Conservation (phyloP, 805 yeast genomes). For the Myxozyma sirexii region DNA sequence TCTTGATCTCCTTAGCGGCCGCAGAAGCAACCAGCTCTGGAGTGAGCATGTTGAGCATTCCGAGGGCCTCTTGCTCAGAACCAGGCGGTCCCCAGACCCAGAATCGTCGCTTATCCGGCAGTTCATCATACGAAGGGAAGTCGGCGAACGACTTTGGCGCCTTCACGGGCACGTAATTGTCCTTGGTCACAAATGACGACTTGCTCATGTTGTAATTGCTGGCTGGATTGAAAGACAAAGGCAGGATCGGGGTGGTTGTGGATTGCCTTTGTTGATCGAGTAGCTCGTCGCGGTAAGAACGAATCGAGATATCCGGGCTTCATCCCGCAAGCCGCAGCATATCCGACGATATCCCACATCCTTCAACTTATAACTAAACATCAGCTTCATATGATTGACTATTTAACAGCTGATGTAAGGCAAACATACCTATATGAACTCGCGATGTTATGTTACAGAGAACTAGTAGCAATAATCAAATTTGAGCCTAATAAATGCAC, state of each 20-base stretch:
- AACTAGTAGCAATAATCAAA: no score
- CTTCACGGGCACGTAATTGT: conserved; percentile 9
- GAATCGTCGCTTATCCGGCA: conserved; percentile 36
- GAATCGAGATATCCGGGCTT: background rate
- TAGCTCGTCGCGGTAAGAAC: background rate
- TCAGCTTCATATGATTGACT: no score
- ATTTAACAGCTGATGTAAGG: no score
- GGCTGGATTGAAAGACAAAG: no score
- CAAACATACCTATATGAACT: no score
- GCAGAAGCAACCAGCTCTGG: conserved; percentile 35
- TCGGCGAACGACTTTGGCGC: conserved; percentile 26
- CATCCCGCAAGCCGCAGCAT: background rate
- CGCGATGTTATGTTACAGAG: no score
- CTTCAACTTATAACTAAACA: no score
- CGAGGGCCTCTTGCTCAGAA: conserved; percentile 39
- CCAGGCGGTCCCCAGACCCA: conserved; percentile 41
- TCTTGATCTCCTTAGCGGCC: conserved; percentile 34
- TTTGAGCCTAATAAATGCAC: no score
- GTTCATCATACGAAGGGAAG: conserved; percentile 36
- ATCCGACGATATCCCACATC: no score
- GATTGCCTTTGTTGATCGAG: background rate
- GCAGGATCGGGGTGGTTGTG: background rate
- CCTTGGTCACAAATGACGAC: conserved; percentile 6
- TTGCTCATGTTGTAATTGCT: background rate
- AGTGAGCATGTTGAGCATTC: conserved; percentile 37